A percentile compares a stretch with the other conserved stretches of the same genome.
phyloP scores from a whole-genome alignment of 1,284 basidiomycete genomes.

The Tilletia indica region DNA sequence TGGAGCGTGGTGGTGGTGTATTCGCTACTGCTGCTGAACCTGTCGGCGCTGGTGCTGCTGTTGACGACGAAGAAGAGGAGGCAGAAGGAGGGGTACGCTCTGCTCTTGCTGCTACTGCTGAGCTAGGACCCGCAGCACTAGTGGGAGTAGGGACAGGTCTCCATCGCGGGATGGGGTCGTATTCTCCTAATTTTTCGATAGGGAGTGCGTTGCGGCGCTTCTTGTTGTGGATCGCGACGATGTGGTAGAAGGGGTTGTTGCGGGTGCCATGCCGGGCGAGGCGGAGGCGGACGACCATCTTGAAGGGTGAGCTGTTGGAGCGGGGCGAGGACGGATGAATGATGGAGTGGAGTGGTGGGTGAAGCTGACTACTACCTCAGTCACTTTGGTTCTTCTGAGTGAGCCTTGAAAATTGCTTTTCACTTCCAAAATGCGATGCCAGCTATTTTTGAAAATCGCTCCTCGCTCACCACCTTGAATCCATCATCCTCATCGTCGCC shows the following conservation, averaged over 20 bases:
- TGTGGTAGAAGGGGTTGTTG: conserved; percentile 78
- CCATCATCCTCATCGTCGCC: no score
- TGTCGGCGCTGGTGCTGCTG: not conserved
- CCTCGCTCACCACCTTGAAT: no score
- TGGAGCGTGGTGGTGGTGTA: not conserved
- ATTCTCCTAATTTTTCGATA: conserved; percentile 82
- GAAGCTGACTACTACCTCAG: not conserved
- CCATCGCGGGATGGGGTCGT: conserved; percentile 66
- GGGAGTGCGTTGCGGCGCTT: conserved; percentile 82
- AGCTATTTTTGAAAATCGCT: no score
- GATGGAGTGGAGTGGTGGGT: no score
- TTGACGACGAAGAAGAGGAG: not conserved
- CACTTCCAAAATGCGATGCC: no score
- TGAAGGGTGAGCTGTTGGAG: conserved; percentile 20
- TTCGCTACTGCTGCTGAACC: not conserved
- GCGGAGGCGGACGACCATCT: conserved; percentile 80
- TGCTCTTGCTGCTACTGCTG: not conserved
- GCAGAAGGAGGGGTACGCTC: not conserved
- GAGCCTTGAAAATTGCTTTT: no score
- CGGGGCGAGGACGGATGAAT: no score
- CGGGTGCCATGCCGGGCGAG: conserved; percentile 78
- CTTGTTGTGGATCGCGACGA: conserved; percentile 78
- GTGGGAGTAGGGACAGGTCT: conserved; percentile 7
- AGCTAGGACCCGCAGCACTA: not conserved
- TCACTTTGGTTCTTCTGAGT: not conserved